Evolutionary conservation across 2,329 filamentous ascomycete genomes (phyloP), one percentile per base, ranked within the genome.

Genomic region (Cyanodermella asteris): DNA sequence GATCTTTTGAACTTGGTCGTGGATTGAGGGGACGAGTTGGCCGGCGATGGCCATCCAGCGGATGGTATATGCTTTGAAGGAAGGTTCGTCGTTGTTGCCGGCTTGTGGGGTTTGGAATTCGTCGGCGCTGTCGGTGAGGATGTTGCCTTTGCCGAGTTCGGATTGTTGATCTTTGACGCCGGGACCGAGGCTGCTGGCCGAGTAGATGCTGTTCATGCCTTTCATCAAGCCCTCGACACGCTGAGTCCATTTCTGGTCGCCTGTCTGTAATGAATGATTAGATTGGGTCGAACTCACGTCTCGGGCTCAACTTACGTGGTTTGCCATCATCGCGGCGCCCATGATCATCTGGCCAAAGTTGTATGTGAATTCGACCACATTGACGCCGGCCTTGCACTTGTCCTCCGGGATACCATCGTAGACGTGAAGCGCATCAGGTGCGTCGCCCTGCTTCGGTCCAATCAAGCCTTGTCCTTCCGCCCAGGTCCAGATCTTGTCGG

Each of bases 11-110:
- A 71, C 58, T 3, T 40, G 46, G 24, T 54, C 45, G 30, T 46
- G 50, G 2, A 56, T 60, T 34, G 54, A 53, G 1, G 65, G 59
- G 2, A 59, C 63, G 37, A 70, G 41, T 39, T 61, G 55, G 5
- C 56, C 45, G 2, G 62, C 59, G 11, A 49, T 50, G 1, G 63
- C 56, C 40, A 71, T 46, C 64, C 70, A 80, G 22, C 73, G 67
- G 13, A 64, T 49, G 14, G 77, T 52, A 43, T 76, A 78, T 5
- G 69, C 72, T 49, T 80, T 80, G 63, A 78, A 80, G 23, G 59
- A 66, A 38, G 61, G 61, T 50, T 78, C 71, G 43, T 80, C 72
- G 22, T 61, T 56, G 29, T 69, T 69, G 51, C 76, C 82, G n/a
- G n/a, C n/a, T n/a, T n/a, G n/a, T n/a, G n/a, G n/a, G 33, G 50